phyloP scores from a whole-genome alignment of 2,329 filamentous ascomycete genomes.

The Cladophialophora exuberans region DNA sequence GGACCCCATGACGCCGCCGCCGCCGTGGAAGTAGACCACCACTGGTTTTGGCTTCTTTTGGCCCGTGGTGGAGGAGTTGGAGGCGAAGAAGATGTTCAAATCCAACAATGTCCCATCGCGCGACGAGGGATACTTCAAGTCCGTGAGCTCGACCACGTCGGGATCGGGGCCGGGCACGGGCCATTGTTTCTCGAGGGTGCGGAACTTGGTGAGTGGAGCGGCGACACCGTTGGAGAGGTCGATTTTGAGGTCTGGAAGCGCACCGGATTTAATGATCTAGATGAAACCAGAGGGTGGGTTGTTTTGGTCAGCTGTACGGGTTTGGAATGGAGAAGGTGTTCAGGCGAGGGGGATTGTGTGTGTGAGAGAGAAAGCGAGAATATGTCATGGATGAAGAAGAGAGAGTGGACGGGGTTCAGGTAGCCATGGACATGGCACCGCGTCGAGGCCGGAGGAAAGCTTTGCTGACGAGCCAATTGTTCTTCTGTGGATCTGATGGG shows the following conservation, averaged over 20 bases:
- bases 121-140: conserved; percentile 24
- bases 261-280: conserved; percentile 15
- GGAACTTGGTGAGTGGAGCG: conserved; percentile 2
- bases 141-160: conserved; percentile 12
- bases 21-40: conserved; percentile 31
- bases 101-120: conserved; percentile 29
- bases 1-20: conserved; percentile 30
- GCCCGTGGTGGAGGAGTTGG: too few relatives aligned
- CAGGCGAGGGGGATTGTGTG: too few relatives aligned
- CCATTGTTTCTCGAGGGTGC: conserved; percentile 3
- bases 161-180: conserved; percentile 3
- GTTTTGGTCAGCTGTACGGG: too few relatives aligned
- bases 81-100: conserved; percentile 26
- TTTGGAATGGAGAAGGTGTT: too few relatives aligned
- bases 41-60: conserved; percentile 15
- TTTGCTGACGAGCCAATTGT: too few relatives aligned
- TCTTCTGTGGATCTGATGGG: too few relatives aligned
- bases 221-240: background rate
- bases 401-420: too few relatives aligned
- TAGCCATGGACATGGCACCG: too few relatives aligned
- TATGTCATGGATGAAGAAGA: too few relatives aligned
- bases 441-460: too few relatives aligned
- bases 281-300: background rate
- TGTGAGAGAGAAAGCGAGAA: too few relatives aligned
- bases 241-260: conserved; percentile 7